Evolutionary conservation across 2,329 filamentous ascomycete species (phyloP).

Genomic region (Drechslerella dactyloides): DNA sequence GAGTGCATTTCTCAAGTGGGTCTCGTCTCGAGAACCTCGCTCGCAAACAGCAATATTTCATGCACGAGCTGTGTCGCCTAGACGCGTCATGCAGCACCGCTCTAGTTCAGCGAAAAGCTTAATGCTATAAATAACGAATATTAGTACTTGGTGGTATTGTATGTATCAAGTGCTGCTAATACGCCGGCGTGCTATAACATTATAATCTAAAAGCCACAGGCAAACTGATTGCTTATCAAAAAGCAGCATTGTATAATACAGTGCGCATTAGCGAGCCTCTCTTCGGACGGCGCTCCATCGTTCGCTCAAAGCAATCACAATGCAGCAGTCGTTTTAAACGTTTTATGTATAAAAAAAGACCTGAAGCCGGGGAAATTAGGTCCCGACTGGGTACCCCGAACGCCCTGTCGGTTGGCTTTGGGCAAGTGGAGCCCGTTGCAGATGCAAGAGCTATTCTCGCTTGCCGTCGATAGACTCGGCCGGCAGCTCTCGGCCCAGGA

Average conservation of each 20-base stretch:
- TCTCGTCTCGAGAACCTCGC: slow-evolving; percentile 3
- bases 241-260: neutral
- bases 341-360: slow-evolving; percentile 7
- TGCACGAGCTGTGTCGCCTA: neutral
- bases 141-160: neutral
- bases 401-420: slow-evolving; percentile 2
- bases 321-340: slow-evolving; percentile 5
- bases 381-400: neutral
- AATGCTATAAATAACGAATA: neutral
- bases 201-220: neutral
- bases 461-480: slow-evolving; percentile 23
- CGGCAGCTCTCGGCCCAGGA: slow-evolving; percentile 18
- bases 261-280: neutral
- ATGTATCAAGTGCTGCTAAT: neutral
- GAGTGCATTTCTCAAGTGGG: neutral
- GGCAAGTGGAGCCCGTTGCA: slow-evolving; percentile 27
- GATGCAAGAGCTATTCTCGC: slow-evolving; percentile 28
- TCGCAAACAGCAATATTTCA: slow-evolving; percentile 1
- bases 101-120: no score
- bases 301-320: neutral
- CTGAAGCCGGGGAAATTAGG: slow-evolving; percentile 1
- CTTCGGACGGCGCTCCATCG: neutral
- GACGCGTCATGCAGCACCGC: neutral
- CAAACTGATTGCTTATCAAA: slow-evolving; percentile 11
- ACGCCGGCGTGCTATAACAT: no score